Percentiles rank a stretch among this genome's conserved stretches.
Conservation (phyloP, 2,329 filamentous ascomycete genomes). For the Onygenales sp. region DNA sequence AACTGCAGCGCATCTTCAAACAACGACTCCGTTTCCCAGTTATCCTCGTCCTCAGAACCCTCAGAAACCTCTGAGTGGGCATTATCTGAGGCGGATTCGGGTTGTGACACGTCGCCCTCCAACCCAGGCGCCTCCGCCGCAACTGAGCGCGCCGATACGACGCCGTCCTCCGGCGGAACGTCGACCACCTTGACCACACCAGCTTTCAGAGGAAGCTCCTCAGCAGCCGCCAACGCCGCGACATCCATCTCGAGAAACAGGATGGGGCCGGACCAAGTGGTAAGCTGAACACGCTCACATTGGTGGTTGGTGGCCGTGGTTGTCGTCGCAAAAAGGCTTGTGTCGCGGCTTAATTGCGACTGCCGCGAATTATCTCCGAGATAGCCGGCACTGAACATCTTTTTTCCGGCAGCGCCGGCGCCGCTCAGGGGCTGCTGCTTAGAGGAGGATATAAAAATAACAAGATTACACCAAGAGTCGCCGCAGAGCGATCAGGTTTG, state of each 20-base stretch:
- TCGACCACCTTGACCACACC: slow-evolving; percentile 28
- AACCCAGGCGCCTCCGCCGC: slow-evolving; percentile 19
- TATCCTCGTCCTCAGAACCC: slow-evolving; percentile 5
- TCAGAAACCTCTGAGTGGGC: slow-evolving; percentile 2
- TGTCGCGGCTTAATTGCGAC: background rate
- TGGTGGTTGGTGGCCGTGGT: slow-evolving; percentile 16
- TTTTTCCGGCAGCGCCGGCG: too few species aligned
- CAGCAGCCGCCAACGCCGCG: slow-evolving; percentile 24
- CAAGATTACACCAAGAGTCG: too few species aligned
- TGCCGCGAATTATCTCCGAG: slow-evolving; percentile 1
- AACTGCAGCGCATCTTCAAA: slow-evolving; percentile 55
- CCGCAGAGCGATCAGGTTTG: background rate
- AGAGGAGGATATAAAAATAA: too few species aligned
- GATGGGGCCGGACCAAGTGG: slow-evolving; percentile 22
- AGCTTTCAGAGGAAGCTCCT: slow-evolving; percentile 24
- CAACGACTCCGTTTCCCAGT: slow-evolving; percentile 35
- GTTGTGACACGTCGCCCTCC: slow-evolving; percentile 23
- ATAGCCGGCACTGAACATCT: background rate
- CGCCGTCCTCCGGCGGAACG: slow-evolving; percentile 16
- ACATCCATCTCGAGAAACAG: slow-evolving; percentile 29
- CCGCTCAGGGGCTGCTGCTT: too few species aligned
- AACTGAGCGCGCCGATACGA: slow-evolving; percentile 10
- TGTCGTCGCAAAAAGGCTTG: background rate
- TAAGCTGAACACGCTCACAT: slow-evolving; percentile 23
- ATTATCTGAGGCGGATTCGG: slow-evolving; percentile 21